phyloP scores from a whole-genome alignment of 169 alveolate species.

The Plasmodium blacklocki region DNA sequence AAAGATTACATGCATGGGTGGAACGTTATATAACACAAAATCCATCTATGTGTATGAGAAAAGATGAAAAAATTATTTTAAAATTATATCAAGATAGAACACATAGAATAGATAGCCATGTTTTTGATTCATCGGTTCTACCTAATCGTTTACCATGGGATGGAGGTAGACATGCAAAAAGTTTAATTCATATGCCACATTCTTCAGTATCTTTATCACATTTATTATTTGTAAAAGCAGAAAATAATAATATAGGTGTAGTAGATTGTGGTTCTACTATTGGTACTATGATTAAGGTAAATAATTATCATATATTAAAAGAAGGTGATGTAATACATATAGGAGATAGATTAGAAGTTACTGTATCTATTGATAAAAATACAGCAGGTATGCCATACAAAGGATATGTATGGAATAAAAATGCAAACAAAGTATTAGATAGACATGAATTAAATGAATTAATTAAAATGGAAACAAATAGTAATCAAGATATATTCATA shows the following conservation, averaged over 20 bases:
- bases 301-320: constrained; percentile 79
- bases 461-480: constrained; percentile 28
- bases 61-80: constrained; percentile 79
- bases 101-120: constrained; percentile 84
- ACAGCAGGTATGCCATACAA: constrained; percentile 79
- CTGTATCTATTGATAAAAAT: constrained; percentile 78
- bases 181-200: constrained; percentile 91
- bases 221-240: constrained; percentile 85
- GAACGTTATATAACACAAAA: constrained; percentile 80
- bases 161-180: constrained; percentile 91
- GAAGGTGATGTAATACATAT: constrained; percentile 88
- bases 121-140: constrained; percentile 78
- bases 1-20: constrained; percentile 85
- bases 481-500: constrained; percentile 16
- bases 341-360: constrained; percentile 89
- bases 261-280: constrained; percentile 93
- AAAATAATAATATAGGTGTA: constrained; percentile 79
- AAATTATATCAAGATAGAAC: constrained; percentile 82
- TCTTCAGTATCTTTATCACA: constrained; percentile 92
- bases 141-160: constrained; percentile 93
- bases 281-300: constrained; percentile 91
- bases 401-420: constrained; percentile 83
- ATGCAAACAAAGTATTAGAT: constrained; percentile 70
- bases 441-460: constrained; percentile 71
- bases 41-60: constrained; percentile 80